These are phyloP conservation scores for Metschnikowia santaceciliae DNA, from an alignment of 805 yeast genomes.

Conservation along the genomic window DNA sequence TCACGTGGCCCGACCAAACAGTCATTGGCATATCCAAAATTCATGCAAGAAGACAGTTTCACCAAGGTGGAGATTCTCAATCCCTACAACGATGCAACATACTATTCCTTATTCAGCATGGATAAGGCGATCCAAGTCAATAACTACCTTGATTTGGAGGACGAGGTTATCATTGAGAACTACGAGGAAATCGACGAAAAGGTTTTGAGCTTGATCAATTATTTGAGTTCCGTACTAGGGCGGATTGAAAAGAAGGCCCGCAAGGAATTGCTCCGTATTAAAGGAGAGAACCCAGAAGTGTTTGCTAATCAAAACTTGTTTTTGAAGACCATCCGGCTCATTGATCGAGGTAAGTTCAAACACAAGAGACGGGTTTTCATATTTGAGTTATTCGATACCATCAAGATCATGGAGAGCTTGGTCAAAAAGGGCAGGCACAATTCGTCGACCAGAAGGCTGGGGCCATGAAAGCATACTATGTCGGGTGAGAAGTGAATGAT, in stretches of 20 bases:
- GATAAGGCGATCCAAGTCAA: conserved; percentile 8
- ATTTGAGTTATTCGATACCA: conserved; percentile 52
- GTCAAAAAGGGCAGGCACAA: conserved; percentile 42
- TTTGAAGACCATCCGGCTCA: conserved; percentile 43
- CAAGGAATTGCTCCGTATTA: conserved; percentile 52
- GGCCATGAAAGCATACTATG: background rate
- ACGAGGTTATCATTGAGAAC: conserved; percentile 13
- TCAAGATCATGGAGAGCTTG: conserved; percentile 48
- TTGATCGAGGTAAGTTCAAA: conserved; percentile 59
- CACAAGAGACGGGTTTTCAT: conserved; percentile 61
- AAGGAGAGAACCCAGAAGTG: conserved; percentile 44
- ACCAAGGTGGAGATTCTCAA: conserved; percentile 12
- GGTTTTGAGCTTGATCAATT: conserved; percentile 40
- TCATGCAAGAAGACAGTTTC: conserved; percentile 14
- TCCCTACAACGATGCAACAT: conserved; percentile 14
- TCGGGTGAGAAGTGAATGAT: background rate
- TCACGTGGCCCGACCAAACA: background rate
- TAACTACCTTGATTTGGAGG: conserved; percentile 12
- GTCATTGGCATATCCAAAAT: conserved; percentile 15
- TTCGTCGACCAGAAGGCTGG: conserved; percentile 6
- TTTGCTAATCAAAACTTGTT: conserved; percentile 58
- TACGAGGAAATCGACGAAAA: conserved; percentile 20
- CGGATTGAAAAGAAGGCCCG: conserved; percentile 52
- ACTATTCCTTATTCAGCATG: conserved; percentile 12
- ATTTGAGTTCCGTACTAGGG: conserved; percentile 41